phyloP scores from a whole-genome alignment of 202 grass and related monocot species.

The Setaria viridis region DNA sequence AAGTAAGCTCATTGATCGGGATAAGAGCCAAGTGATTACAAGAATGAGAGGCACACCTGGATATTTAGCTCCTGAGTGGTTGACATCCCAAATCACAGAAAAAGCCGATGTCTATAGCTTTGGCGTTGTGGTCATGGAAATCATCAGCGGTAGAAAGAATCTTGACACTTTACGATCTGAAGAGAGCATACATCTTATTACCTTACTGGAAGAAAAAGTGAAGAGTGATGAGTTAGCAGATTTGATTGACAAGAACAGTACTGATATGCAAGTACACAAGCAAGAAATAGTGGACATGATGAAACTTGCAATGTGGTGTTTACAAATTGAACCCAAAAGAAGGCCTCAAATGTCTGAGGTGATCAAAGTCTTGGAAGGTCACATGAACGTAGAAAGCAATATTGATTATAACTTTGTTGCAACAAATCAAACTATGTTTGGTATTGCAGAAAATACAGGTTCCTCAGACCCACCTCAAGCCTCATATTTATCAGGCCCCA shows the following conservation, averaged over 20 bases:
- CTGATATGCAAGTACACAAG: slow-evolving; percentile 20
- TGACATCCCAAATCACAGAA: slow-evolving; percentile 54
- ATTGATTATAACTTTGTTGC: slow-evolving; percentile 43
- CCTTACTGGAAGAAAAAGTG: slow-evolving; percentile 28
- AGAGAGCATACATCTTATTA: slow-evolving; percentile 43
- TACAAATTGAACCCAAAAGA: slow-evolving; percentile 52
- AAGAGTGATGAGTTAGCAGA: slow-evolving; percentile 29
- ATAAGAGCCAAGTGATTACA: slow-evolving; percentile 52
- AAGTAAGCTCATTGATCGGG: slow-evolving; percentile 34
- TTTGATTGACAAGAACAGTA: slow-evolving; percentile 33
- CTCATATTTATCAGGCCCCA: slow-evolving; percentile 37
- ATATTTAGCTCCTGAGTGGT: slow-evolving; percentile 46
- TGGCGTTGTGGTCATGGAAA: slow-evolving; percentile 50
- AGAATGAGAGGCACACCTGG: slow-evolving; percentile 57
- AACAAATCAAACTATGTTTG: neutral
- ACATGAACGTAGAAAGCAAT: slow-evolving; percentile 32
- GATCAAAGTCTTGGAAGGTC: slow-evolving; percentile 43
- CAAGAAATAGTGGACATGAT: slow-evolving; percentile 16
- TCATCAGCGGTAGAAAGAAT: slow-evolving; percentile 44
- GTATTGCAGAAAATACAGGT: neutral
- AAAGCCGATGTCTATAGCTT: slow-evolving; percentile 58
- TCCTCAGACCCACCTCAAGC: slow-evolving; percentile 21
- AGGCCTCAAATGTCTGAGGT: slow-evolving; percentile 57
- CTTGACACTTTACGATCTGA: slow-evolving; percentile 26
- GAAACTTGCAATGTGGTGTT: slow-evolving; percentile 48